Conservation (phyloP, 768 basidiomycete genomes). For the Psilocybe sp. region DNA sequence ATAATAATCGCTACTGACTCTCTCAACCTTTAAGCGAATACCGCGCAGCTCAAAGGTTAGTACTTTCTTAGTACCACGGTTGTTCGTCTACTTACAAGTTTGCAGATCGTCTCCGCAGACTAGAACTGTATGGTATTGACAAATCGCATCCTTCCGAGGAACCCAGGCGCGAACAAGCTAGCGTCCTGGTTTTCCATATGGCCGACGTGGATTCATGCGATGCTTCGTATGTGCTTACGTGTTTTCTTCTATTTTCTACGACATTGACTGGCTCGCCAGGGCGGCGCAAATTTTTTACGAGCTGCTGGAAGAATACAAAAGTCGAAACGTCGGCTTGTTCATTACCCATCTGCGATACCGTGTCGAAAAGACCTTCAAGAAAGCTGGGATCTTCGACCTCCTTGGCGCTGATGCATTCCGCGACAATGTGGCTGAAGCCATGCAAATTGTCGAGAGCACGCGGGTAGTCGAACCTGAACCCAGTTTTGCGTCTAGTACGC, state of each 20-base stretch:
- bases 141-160: conserved; percentile 87
- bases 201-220: conserved; percentile 90
- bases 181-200: conserved; percentile 87
- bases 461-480: conserved; percentile 15
- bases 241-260: conserved; percentile 4
- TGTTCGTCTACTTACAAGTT: not conserved
- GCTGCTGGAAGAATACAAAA: conserved; percentile 72
- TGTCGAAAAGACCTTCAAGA: conserved; percentile 40
- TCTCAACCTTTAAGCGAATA: conserved; percentile 64
- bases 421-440: conserved; percentile 50
- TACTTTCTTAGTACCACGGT: not conserved
- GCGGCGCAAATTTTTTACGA: conserved; percentile 85
- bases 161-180: conserved; percentile 71
- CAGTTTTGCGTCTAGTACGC: conserved; percentile 4
- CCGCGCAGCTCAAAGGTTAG: conserved; percentile 87
- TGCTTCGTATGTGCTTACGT: conserved; percentile 63
- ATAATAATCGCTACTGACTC: not conserved
- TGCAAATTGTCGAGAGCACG: conserved; percentile 35
- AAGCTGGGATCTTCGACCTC: conserved; percentile 50
- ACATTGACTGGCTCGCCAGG: conserved; percentile 30
- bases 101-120: conserved; percentile 71
- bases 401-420: conserved; percentile 47
- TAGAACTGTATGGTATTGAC: conserved; percentile 85
- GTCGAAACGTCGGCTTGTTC: conserved; percentile 47
- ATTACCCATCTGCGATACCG: conserved; percentile 45